A percentile compares a stretch with the other conserved stretches of the same genome.
phyloP scores from a whole-genome alignment of 1,284 basidiomycete genomes.

The Cutaneotrichosporon mucoides region DNA sequence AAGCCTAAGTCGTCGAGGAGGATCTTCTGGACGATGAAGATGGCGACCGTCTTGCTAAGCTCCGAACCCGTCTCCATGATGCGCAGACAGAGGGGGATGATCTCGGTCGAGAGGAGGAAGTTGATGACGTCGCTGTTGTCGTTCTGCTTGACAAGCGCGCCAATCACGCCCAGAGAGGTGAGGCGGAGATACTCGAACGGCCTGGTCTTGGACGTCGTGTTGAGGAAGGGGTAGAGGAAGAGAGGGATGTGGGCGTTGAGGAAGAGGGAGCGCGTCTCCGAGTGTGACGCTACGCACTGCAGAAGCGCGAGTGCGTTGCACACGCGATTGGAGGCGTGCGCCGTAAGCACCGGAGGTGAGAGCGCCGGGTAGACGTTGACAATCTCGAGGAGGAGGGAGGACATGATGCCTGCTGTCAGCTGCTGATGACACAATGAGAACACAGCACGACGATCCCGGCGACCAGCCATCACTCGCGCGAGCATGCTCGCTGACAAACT shows the following conservation, averaged over 20 bases:
- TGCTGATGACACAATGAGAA: not conserved
- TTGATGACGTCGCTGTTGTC: conserved; percentile 99
- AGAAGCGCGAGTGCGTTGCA: conserved; percentile 97
- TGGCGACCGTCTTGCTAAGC: conserved; percentile 96
- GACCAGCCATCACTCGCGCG: no score
- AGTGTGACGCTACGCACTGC: conserved; percentile 95
- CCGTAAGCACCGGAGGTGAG: conserved; percentile 92
- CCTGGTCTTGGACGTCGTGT: conserved; percentile 97
- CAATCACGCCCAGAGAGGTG: conserved; percentile 96
- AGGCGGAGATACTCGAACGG: conserved; percentile 98
- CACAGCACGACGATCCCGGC: no score
- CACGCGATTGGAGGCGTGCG: conserved; percentile 97
- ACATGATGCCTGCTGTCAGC: conserved; percentile 78
- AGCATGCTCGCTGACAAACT: conserved; percentile 30
- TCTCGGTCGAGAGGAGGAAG: conserved; percentile 98
- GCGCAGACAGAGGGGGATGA: conserved; percentile 96
- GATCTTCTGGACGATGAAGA: conserved; percentile 99
- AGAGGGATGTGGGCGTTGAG: conserved; percentile 95
- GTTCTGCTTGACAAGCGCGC: conserved; percentile 99
- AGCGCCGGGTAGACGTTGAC: conserved; percentile 97
- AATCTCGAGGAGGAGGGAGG: conserved; percentile 93
- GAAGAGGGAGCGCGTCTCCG: conserved; percentile 88
- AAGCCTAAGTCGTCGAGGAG: conserved; percentile 95
- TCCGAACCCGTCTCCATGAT: conserved; percentile 99
- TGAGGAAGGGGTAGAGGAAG: conserved; percentile 98